phyloP scores from a whole-genome alignment of 139 green algal species.

The Desmodesmus armatus region DNA sequence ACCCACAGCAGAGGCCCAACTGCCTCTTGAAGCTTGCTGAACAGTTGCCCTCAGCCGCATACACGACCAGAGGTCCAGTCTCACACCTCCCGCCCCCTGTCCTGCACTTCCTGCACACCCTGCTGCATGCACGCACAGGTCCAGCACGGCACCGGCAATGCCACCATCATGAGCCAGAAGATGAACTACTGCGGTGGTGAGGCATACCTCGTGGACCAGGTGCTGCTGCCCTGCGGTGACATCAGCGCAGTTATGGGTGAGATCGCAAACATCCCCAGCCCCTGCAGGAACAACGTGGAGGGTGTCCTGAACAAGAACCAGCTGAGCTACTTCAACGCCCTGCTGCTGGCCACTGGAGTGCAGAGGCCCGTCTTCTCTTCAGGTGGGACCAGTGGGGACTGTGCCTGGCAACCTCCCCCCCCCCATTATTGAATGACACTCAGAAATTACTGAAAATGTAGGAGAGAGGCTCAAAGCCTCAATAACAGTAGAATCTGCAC shows the following conservation, averaged over 20 bases:
- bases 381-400: not conserved
- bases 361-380: slow-evolving; percentile 36
- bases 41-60: too few relatives aligned
- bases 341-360: slow-evolving; percentile 50
- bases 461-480: too few relatives aligned
- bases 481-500: too few relatives aligned
- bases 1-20: not conserved
- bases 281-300: slow-evolving; percentile 50
- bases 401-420: too few relatives aligned
- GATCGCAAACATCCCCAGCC: slow-evolving; percentile 45
- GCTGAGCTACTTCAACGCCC: slow-evolving; percentile 42
- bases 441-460: too few relatives aligned
- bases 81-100: too few relatives aligned
- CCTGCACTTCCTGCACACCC: too few relatives aligned
- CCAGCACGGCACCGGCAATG: slow-evolving; percentile 49
- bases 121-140: too few relatives aligned
- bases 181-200: slow-evolving; percentile 47
- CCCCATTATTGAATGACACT: too few relatives aligned
- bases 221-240: slow-evolving; percentile 37
- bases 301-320: slow-evolving; percentile 14
- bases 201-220: slow-evolving; percentile 46
- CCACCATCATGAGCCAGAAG: slow-evolving; percentile 42
- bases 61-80: too few relatives aligned
- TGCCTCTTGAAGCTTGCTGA: not conserved
- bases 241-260: slow-evolving; percentile 41